phyloP scores from a whole-genome alignment of 192 early-diverging fungal species.

The Backusella morwellensis region DNA sequence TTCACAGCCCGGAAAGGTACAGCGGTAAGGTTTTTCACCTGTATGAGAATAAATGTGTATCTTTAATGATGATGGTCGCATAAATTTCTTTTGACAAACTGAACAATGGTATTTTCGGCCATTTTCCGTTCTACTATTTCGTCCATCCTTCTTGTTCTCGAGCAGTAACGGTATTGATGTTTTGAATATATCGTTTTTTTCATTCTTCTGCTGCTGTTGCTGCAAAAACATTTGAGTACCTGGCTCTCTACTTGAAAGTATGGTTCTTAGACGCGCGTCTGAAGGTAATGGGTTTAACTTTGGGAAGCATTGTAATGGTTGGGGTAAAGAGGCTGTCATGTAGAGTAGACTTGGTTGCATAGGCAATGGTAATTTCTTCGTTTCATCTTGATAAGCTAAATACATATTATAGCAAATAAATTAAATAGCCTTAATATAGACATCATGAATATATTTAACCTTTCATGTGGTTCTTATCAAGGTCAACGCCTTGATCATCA shows the following conservation, averaged over 20 bases:
- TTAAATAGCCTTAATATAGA: neutral
- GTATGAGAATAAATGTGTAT: conserved; percentile 18
- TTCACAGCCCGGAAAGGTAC: conserved; percentile 4
- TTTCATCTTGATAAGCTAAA: neutral
- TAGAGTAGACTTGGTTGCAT: neutral
- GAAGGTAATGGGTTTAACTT: neutral
- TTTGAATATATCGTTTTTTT: neutral
- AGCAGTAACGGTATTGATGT: neutral
- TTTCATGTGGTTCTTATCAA: neutral
- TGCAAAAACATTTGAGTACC: no score
- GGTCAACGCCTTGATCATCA: no score
- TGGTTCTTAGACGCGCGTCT: neutral
- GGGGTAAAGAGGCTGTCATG: neutral
- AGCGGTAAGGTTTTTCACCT: conserved; percentile 16
- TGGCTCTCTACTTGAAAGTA: neutral
- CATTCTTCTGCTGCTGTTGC: neutral
- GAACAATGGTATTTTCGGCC: conserved; percentile 6
- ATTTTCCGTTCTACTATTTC: neutral
- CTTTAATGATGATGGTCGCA: conserved; percentile 8
- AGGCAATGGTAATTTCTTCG: neutral
- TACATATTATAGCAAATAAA: neutral
- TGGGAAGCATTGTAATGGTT: neutral
- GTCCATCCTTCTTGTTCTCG: neutral
- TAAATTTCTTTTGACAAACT: conserved; percentile 12
- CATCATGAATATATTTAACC: neutral